Evolutionary conservation across 345 rosid species (phyloP).

Genomic region (Aethionema arabicum): DNA sequence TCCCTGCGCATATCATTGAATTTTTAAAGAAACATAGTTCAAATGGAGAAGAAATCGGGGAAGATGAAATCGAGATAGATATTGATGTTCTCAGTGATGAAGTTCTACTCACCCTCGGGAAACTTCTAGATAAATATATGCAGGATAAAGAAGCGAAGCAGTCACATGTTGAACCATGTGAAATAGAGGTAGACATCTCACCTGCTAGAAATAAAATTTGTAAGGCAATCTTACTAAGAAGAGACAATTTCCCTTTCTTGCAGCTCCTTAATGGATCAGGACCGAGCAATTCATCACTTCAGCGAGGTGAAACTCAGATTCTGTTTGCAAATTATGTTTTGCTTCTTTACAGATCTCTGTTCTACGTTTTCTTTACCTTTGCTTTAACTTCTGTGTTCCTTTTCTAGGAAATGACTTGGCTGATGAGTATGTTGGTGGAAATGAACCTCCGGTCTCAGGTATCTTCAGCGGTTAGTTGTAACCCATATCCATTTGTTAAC

Average conservation of each 20-base stretch:
- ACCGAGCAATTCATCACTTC: constrained; percentile 75
- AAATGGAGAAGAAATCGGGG: constrained; percentile 61
- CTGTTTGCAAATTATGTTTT: constrained; percentile 20
- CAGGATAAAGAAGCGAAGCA: constrained; percentile 60
- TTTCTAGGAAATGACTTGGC: constrained; percentile 57
- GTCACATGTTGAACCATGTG: constrained; percentile 65
- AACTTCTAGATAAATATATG: constrained; percentile 67
- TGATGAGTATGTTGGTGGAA: constrained; percentile 87
- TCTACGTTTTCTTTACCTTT: constrained; percentile 5
- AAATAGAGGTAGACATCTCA: constrained; percentile 69
- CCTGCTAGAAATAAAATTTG: constrained; percentile 17
- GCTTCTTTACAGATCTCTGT: background rate
- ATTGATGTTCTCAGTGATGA: constrained; percentile 86
- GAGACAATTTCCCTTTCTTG: constrained; percentile 15
- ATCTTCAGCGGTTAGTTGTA: constrained; percentile 53
- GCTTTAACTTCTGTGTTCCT: constrained; percentile 25
- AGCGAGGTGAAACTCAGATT: constrained; percentile 61
- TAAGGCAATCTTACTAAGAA: constrained; percentile 9
- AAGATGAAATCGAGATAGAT: constrained; percentile 94
- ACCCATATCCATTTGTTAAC: constrained; percentile 11
- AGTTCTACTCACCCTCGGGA: constrained; percentile 61
- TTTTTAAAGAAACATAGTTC: constrained; percentile 78
- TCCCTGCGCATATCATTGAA: constrained; percentile 72
- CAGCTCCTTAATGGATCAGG: constrained; percentile 74
- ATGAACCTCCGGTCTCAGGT: constrained; percentile 70